Conservation (phyloP, 257 asterid genomes). For the Prunella vulgaris region DNA sequence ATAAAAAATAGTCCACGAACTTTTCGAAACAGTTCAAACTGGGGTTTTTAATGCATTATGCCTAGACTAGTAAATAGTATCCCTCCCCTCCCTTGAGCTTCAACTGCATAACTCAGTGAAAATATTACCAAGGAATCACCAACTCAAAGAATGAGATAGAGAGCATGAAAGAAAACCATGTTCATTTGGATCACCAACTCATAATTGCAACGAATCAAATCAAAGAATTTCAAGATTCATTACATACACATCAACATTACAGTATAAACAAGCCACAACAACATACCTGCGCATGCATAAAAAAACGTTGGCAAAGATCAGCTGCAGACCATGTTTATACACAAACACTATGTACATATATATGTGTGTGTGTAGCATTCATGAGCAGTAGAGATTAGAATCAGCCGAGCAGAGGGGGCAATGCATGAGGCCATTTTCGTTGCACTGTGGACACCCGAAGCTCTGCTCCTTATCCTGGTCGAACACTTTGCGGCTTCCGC, state of each 20-base stretch:
- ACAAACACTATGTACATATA: constrained; percentile 25
- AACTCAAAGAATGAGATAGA: neutral
- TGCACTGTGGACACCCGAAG: constrained; percentile 48
- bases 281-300: neutral
- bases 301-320: neutral
- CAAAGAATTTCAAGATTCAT: too few species aligned
- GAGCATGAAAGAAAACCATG: neutral
- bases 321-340: neutral
- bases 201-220: too few species aligned
- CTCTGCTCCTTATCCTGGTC: constrained; percentile 43
- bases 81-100: too few species aligned
- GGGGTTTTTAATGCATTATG: too few species aligned
- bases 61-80: too few species aligned
- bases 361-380: too few species aligned
- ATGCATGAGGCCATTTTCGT: constrained; percentile 77
- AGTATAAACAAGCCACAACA: neutral
- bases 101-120: neutral
- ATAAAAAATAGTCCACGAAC: too few species aligned
- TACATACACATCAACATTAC: neutral
- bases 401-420: constrained; percentile 86
- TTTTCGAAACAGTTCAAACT: too few species aligned
- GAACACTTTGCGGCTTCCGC: constrained; percentile 51
- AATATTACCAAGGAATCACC: too few species aligned
- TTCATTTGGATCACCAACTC: neutral
- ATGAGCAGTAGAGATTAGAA: too few species aligned